Percentiles rank a stretch among this genome's conserved stretches.
Evolutionary conservation across 768 basidiomycete species (phyloP).

Genomic region (Naematelia encephala): DNA sequence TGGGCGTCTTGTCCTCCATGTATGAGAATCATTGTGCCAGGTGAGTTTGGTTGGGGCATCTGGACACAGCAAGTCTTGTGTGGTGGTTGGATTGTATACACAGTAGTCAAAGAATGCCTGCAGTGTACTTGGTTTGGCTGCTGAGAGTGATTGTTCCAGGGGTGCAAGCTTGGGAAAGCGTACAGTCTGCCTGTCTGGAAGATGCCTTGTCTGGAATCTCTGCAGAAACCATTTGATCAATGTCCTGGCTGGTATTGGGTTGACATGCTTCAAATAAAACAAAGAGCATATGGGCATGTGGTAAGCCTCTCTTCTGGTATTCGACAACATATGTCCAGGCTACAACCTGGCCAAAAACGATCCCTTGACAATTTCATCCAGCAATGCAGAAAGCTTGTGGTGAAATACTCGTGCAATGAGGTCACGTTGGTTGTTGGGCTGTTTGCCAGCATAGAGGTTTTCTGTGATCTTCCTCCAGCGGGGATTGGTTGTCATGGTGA

Average conservation of each 20-base stretch:
- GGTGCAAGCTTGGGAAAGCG: too few relatives aligned
- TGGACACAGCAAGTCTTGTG: neutral
- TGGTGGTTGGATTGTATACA: neutral
- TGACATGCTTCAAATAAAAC: constrained; percentile 44
- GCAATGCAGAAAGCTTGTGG: neutral
- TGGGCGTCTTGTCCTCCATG: neutral
- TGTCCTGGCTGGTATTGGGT: neutral
- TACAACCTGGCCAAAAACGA: constrained; percentile 52
- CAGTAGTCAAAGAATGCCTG: neutral
- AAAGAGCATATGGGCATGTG: constrained; percentile 59
- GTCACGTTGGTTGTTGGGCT: neutral
- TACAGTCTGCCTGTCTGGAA: too few relatives aligned
- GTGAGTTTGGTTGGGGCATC: neutral
- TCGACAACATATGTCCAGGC: constrained; percentile 59
- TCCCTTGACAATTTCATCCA: constrained; percentile 1
- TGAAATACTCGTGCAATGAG: constrained; percentile 1
- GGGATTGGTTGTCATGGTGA: constrained; percentile 24
- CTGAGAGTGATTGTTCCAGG: too few relatives aligned
- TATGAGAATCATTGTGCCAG: neutral
- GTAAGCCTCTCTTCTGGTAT: constrained; percentile 61
- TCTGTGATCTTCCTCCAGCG: constrained; percentile 21
- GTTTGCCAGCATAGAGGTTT: neutral
- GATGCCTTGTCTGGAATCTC: neutral
- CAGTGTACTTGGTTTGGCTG: too few relatives aligned
- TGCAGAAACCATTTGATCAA: neutral